These are phyloP conservation scores for Fusarium fujikuroi DNA, from an alignment of 2,329 filamentous ascomycete genomes.

Conservation along the genomic window DNA sequence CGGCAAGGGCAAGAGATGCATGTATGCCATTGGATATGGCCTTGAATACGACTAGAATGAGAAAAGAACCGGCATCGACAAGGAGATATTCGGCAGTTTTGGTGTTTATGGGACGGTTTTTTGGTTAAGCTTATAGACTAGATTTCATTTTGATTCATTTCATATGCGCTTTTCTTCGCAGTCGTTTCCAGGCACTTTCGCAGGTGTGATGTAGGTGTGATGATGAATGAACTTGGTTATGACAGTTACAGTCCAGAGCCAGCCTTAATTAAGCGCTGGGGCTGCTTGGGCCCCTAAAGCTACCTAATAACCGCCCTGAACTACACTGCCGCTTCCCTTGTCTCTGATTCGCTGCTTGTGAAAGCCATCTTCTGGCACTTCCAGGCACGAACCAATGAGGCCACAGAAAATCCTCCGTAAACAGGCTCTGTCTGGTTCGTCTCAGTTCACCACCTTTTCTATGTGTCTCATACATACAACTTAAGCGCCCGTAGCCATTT, in stretches of 20 bases:
- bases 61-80: not conserved
- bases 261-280: constrained; percentile 21
- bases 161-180: not conserved
- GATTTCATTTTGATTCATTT: not conserved
- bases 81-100: not conserved
- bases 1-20: constrained; percentile 46
- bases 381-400: constrained; percentile 13
- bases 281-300: constrained; percentile 10
- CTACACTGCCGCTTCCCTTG: not conserved
- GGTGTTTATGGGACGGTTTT: constrained; percentile 17
- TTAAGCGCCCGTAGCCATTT: constrained; percentile 31
- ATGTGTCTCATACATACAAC: not conserved
- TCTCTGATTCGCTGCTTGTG: constrained; percentile 14
- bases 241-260: not conserved
- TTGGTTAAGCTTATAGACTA: constrained; percentile 1
- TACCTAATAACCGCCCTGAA: constrained; percentile 3
- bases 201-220: not conserved
- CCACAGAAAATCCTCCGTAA: not conserved
- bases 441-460: constrained; percentile 14
- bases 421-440: constrained; percentile 4
- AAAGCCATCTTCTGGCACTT: not conserved
- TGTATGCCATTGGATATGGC: constrained; percentile 49
- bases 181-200: not conserved
- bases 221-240: not conserved
- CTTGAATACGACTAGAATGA: constrained; percentile 3